Conservation (phyloP, 306 rosid genomes). For the Gastrolobium villosum region DNA sequence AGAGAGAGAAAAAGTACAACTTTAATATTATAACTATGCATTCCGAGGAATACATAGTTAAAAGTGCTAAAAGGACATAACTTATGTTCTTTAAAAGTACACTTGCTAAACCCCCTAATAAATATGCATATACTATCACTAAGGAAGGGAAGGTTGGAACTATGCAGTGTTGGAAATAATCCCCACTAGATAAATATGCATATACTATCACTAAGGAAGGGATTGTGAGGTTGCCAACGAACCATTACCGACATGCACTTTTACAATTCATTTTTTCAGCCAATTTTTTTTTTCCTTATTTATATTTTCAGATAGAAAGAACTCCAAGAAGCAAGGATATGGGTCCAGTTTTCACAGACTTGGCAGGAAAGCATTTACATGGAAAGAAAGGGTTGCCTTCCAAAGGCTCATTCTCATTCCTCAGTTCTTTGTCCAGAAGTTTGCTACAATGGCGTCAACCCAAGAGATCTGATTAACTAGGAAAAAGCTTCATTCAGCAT, state of each 20-base stretch:
- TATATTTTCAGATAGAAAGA: conserved; percentile 81
- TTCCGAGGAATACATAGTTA: no score
- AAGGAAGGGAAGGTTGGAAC: neutral
- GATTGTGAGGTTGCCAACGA: conserved; percentile 5
- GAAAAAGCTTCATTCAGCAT: conserved; percentile 34
- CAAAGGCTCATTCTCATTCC: conserved; percentile 69
- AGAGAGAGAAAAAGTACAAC: no score
- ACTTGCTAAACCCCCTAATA: neutral
- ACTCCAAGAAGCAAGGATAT: conserved; percentile 66
- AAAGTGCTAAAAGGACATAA: no score
- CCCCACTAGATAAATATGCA: no score
- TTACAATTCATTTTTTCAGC: neutral
- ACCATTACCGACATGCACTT: no score
- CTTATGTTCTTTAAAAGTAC: no score
- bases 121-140: neutral
- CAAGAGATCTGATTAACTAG: conserved; percentile 79
- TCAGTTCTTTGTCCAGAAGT: conserved; percentile 71
- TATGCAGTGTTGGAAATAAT: no score
- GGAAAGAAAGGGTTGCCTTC: conserved; percentile 80
- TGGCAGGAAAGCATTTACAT: conserved; percentile 85
- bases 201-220: neutral
- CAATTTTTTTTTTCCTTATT: neutral
- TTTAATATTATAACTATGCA: no score
- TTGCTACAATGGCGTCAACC: conserved; percentile 76
- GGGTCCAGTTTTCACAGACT: conserved; percentile 83